A percentile compares a stretch with the other conserved stretches of the same genome.
Conservation (phyloP, 805 yeast genomes). For the Saturnispora diversa region DNA sequence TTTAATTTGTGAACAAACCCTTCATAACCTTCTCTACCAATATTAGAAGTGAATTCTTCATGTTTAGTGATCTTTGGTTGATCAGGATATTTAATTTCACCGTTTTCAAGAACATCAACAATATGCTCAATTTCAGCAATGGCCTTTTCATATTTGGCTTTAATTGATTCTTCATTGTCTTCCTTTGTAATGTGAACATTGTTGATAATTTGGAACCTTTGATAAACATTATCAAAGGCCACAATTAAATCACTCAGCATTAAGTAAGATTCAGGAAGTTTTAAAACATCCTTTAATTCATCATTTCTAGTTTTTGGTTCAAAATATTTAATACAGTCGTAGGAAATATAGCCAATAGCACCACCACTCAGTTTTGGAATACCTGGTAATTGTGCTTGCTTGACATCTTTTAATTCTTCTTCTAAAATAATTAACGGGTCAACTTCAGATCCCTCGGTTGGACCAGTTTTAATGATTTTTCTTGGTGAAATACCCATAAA, state of each 20-base stretch:
- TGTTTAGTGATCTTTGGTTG: constrained; percentile 64
- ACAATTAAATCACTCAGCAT: constrained; percentile 87
- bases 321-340: constrained; percentile 93
- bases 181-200: constrained; percentile 47
- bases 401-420: constrained; percentile 54
- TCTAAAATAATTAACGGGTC: constrained; percentile 80
- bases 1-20: constrained; percentile 66
- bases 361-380: constrained; percentile 86
- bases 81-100: constrained; percentile 49
- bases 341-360: constrained; percentile 91
- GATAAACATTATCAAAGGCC: constrained; percentile 91
- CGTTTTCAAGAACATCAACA: constrained; percentile 39
- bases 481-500: constrained; percentile 84
- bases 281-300: constrained; percentile 64
- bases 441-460: constrained; percentile 48
- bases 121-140: constrained; percentile 49
- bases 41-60: constrained; percentile 74
- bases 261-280: constrained; percentile 85
- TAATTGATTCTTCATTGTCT: constrained; percentile 29
- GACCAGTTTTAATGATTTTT: constrained; percentile 78
- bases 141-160: constrained; percentile 46
- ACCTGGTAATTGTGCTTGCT: constrained; percentile 74
- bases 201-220: constrained; percentile 82
- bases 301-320: constrained; percentile 82
- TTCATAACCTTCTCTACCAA: constrained; percentile 93